Evolutionary conservation across 2,329 filamentous ascomycete genomes (phyloP).

Genomic region (Gaeumannomyces sp.): DNA sequence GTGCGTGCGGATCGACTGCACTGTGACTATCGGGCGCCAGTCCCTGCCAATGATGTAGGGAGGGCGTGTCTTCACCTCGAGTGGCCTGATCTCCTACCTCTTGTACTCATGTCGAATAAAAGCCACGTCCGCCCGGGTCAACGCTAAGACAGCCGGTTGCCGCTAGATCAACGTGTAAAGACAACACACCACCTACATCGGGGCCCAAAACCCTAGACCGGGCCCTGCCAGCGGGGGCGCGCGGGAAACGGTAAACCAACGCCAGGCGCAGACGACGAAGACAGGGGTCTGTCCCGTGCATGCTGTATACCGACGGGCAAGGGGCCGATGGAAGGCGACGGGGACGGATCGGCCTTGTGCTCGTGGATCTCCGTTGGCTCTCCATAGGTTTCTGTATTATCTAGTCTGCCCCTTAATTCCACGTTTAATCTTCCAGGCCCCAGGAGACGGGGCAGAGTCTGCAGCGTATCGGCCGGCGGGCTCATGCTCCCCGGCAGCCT

Average conservation of each 20-base stretch:
- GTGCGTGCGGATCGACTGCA: not conserved
- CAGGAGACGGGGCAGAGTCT: too few relatives aligned
- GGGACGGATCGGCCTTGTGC: not conserved
- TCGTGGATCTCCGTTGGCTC: not conserved
- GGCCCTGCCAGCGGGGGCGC: too few relatives aligned
- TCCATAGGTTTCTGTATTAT: not conserved
- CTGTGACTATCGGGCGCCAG: not conserved
- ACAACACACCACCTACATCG: not conserved
- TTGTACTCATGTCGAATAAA: not conserved
- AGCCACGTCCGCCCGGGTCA: not conserved
- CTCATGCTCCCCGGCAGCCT: not conserved
- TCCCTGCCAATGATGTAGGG: not conserved
- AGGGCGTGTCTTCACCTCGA: not conserved
- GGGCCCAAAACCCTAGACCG: not conserved
- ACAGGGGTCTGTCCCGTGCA: not conserved
- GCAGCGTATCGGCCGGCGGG: not conserved
- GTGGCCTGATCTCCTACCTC: not conserved
- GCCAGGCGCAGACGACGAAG: not conserved
- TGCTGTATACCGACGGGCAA: not conserved
- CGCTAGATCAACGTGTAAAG: not conserved
- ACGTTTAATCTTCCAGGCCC: not conserved
- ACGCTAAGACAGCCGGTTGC: constrained; percentile 4
- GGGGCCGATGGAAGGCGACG: not conserved
- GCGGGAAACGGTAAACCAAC: too few relatives aligned
- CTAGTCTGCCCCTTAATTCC: not conserved